Evolutionary conservation across 2,329 filamentous ascomycete species (phyloP), one percentile per base, ranked within the genome.

Genomic region (Aureobasidium lini): DNA sequence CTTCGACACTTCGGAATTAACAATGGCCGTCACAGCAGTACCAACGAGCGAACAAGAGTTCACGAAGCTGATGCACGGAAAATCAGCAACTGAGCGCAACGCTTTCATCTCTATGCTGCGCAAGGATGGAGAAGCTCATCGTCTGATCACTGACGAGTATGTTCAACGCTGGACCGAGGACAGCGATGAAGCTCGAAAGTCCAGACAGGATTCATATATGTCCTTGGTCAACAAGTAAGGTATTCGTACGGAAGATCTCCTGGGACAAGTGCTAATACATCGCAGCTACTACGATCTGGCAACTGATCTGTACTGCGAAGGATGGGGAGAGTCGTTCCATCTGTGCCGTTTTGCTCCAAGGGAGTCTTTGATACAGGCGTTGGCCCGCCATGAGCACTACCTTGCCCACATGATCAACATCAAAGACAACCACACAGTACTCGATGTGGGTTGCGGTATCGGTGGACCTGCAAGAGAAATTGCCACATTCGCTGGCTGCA

Each of bases 381-480:
- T 97, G 75, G 90, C 92, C 65, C 88, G 94, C 60, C 94, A 99
- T 72, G 94, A 99, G 79, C 94, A 99, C 80, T 97, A 96, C 78
- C 87, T 99, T 29, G 94, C 94, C 46, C 85, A 92, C 75, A 84
- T 85, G 74, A 95, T 96, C 73, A 86, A 86, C 64, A 86, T 99
- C 70, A 84, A 88, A 73, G 86, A 91, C 70, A 84, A 85, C 68
- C 92, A 93, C 86, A 89, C 84, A 69, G 93, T 97, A n/a, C 81
- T 99, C 31, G 94, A 99, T 70, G 94, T 99, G 61, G 94, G 94
- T 63, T 99, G 94, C 70, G 94, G 94, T 82, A 90, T 97, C 57
- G 94, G 94, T 68, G 94, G 94, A 46, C 94, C 94, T 18, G 94
- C 93, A 8, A 84, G 92, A 62, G 92, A 97, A 79, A 97, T 99